These are phyloP conservation scores for Penicillium fuscoglaucum DNA, from an alignment of 2,329 filamentous ascomycete genomes.

Conservation along the genomic window DNA sequence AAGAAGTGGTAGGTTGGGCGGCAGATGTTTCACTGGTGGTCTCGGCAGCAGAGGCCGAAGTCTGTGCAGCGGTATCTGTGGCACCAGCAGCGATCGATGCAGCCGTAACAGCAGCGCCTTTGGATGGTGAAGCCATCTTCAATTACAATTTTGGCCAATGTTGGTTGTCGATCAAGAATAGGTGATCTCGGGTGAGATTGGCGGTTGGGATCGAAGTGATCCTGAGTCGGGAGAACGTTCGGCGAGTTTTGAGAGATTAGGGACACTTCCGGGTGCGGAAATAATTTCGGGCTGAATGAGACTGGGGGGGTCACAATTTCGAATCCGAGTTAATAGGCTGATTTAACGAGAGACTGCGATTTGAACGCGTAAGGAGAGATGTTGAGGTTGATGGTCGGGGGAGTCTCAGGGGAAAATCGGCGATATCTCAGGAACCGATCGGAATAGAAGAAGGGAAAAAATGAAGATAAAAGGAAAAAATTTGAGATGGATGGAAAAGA, in stretches of 20 bases:
- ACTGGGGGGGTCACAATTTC: neutral
- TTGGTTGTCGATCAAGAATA: neutral
- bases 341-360: conserved; percentile 17
- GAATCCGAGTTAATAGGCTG: conserved; percentile 8
- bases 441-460: conserved; percentile 8
- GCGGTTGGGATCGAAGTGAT: conserved; percentile 12
- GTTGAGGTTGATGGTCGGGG: neutral
- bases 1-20: conserved; percentile 1
- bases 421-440: neutral
- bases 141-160: neutral
- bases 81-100: neutral
- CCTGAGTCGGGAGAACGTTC: conserved; percentile 4
- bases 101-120: neutral
- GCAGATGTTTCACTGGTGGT: conserved; percentile 1
- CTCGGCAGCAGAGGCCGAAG: neutral
- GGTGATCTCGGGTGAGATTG: conserved; percentile 1
- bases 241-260: conserved; percentile 3
- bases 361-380: conserved; percentile 15
- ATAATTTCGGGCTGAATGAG: neutral
- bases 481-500: conserved; percentile 7
- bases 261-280: conserved; percentile 2
- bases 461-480: conserved; percentile 12
- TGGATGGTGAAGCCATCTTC: conserved; percentile 1
- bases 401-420: conserved; percentile 19
- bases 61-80: neutral